phyloP scores from a whole-genome alignment of 441 rosid genomes.

The Gossypium aridum region DNA sequence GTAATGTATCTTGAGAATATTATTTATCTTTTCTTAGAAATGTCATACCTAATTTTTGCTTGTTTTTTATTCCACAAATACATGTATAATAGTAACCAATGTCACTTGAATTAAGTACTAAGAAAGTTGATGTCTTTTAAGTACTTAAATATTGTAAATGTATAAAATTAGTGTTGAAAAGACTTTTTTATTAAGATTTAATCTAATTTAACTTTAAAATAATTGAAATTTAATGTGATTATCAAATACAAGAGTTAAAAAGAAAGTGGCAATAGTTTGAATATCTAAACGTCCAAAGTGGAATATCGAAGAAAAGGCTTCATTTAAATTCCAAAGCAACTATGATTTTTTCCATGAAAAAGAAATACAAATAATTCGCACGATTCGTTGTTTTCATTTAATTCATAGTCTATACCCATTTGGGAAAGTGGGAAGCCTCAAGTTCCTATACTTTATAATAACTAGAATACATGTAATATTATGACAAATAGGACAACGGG shows the following conservation, averaged over 20 bases:
- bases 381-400: constrained; percentile 6
- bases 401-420: constrained; percentile 58
- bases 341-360: constrained; percentile 18
- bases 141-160: too few relatives aligned
- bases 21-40: too few relatives aligned
- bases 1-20: too few relatives aligned
- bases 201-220: not conserved
- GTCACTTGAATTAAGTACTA: too few relatives aligned
- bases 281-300: constrained; percentile 28
- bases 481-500: constrained; percentile 21
- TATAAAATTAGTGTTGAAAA: too few relatives aligned
- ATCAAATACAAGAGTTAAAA: too few relatives aligned
- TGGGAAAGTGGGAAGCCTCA: constrained; percentile 38
- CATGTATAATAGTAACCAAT: too few relatives aligned
- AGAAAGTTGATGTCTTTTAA: too few relatives aligned
- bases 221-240: not conserved
- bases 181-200: too few relatives aligned
- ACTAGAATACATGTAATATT: constrained; percentile 9
- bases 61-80: too few relatives aligned
- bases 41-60: too few relatives aligned
- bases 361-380: not conserved
- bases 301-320: constrained; percentile 10
- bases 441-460: constrained; percentile 12
- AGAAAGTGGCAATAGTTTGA: not conserved
- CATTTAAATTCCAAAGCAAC: constrained; percentile 9